These are phyloP conservation scores for Pseudohyphozyma bogoriensis DNA, from an alignment of 768 basidiomycete genomes.

Conservation along the genomic window DNA sequence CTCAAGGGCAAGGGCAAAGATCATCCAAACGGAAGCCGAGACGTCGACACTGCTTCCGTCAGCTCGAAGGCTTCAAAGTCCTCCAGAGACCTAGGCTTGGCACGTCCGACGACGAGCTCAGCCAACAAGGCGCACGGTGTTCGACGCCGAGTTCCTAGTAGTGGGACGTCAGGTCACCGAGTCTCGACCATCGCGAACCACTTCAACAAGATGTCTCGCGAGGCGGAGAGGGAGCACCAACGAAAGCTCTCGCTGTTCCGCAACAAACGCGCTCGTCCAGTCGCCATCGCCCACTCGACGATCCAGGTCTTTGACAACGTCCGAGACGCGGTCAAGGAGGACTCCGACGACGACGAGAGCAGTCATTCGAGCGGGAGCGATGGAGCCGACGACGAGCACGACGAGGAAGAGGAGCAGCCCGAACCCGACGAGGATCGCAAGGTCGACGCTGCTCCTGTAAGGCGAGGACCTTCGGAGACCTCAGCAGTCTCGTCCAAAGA, in stretches of 20 bases:
- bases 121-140: slow-evolving; percentile 6
- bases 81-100: neutral
- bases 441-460: neutral
- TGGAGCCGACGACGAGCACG: slow-evolving; percentile 23
- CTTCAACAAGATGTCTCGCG: slow-evolving; percentile 63
- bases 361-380: slow-evolving; percentile 5
- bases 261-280: slow-evolving; percentile 76
- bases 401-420: slow-evolving; percentile 45
- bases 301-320: slow-evolving; percentile 56
- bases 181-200: slow-evolving; percentile 83
- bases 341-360: slow-evolving; percentile 44
- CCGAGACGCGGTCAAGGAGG: slow-evolving; percentile 77
- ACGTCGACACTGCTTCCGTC: neutral
- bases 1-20: no score
- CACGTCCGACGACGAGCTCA: slow-evolving; percentile 18
- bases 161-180: slow-evolving; percentile 45
- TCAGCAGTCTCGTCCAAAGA: neutral
- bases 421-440: neutral
- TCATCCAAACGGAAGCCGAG: neutral
- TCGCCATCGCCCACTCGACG: slow-evolving; percentile 64
- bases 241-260: slow-evolving; percentile 69
- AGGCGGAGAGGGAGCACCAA: slow-evolving; percentile 50
- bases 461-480: neutral
- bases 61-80: neutral
- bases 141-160: slow-evolving; percentile 54